phyloP scores from a whole-genome alignment of 2,329 filamentous ascomycete genomes.

The Aspergillus vadensis region DNA sequence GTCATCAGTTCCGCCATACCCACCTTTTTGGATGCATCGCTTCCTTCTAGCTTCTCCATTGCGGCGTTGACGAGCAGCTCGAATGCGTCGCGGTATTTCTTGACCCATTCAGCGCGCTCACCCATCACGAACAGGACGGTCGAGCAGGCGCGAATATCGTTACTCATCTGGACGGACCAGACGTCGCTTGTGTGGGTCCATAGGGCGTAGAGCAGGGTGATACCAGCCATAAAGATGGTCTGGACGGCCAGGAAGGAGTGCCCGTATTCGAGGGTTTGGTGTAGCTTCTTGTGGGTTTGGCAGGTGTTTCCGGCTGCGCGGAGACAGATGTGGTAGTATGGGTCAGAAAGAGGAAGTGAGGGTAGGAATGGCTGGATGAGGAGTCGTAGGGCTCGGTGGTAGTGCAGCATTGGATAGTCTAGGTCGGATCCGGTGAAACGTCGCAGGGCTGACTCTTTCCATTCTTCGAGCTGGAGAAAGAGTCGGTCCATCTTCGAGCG shows the following conservation, averaged over 20 bases:
- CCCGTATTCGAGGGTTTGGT: constrained; percentile 43
- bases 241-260: constrained; percentile 44
- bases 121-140: constrained; percentile 54
- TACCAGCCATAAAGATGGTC: constrained; percentile 43
- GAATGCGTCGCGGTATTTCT: constrained; percentile 52
- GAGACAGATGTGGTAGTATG: constrained; percentile 49
- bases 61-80: constrained; percentile 51
- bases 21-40: constrained; percentile 35
- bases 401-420: constrained; percentile 54
- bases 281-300: constrained; percentile 41
- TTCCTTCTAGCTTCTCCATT: constrained; percentile 50
- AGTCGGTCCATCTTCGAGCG: constrained; percentile 52
- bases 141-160: constrained; percentile 54
- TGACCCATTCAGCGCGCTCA: constrained; percentile 52
- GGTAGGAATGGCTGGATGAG: constrained; percentile 55
- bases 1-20: constrained; percentile 46
- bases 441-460: constrained; percentile 45
- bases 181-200: constrained; percentile 49
- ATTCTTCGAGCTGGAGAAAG: constrained; percentile 50
- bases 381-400: constrained; percentile 53
- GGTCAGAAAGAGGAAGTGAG: constrained; percentile 49
- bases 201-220: constrained; percentile 40
- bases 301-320: constrained; percentile 41
- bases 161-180: constrained; percentile 53
- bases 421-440: constrained; percentile 42